phyloP scores from a whole-genome alignment of 2,329 filamentous ascomycete species.

The Alternaria sp. region DNA sequence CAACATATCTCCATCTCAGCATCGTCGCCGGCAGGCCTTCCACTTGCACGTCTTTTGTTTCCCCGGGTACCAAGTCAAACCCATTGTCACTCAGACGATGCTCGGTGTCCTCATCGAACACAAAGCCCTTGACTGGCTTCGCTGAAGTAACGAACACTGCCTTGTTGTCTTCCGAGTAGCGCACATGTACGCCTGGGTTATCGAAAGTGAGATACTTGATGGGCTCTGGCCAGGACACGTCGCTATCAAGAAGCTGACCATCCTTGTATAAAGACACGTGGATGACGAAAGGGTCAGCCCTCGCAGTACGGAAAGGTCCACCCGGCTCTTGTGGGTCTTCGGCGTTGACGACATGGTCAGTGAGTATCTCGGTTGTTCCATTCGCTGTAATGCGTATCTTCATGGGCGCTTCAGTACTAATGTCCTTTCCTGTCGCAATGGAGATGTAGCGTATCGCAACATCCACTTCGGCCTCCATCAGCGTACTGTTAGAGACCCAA shows the following conservation, averaged over 20 bases:
- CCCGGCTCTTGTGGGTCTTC: background rate
- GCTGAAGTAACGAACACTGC: conserved; percentile 53
- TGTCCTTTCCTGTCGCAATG: conserved; percentile 59
- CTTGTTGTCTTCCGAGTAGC: conserved; percentile 40
- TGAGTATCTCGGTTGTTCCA: conserved; percentile 60
- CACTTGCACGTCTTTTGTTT: conserved; percentile 22
- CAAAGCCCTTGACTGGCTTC: conserved; percentile 64
- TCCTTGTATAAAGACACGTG: conserved; percentile 59
- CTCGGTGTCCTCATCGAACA: conserved; percentile 50
- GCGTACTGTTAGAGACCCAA: conserved; percentile 61
- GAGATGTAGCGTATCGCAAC: conserved; percentile 61
- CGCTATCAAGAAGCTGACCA: conserved; percentile 56
- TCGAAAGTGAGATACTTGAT: conserved; percentile 64
- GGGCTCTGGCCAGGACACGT: conserved; percentile 66
- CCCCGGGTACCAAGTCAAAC: conserved; percentile 35
- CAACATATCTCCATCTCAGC: conserved; percentile 31
- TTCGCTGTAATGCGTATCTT: conserved; percentile 58
- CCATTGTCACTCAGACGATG: conserved; percentile 35
- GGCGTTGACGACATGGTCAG: conserved; percentile 35
- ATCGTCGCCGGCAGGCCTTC: conserved; percentile 8
- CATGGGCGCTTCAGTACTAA: conserved; percentile 53
- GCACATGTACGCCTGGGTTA: conserved; percentile 53
- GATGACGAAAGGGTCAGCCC: conserved; percentile 60
- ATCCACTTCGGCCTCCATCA: conserved; percentile 51
- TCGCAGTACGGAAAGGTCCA: conserved; percentile 53